Evolutionary conservation across 257 asterid genomes (phyloP), one percentile per base, ranked within the genome.

Genomic region (Agastache rugosa): DNA sequence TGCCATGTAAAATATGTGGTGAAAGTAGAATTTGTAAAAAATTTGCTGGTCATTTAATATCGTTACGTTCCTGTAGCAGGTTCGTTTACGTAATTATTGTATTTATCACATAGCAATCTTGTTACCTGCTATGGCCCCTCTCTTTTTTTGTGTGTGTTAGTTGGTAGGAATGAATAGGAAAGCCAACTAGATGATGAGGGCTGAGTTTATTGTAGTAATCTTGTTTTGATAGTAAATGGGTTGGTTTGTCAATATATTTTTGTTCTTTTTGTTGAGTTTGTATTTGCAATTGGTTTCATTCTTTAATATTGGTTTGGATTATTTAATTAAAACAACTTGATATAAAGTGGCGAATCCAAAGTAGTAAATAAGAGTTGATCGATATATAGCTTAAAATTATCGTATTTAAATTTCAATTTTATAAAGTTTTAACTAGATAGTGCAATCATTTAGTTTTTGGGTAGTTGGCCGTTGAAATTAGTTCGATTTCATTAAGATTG

Each of bases 1-100:
- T 64, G 61, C 83, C 70, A 39, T 66, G 59, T 35, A 80, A 41
- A 31, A 64, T 53, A 35, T 77, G 74, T 77, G 75, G 63, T 69
- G 66, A 68, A 60, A n/a, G 68, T 74, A 16, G 72, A 25, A 64
- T 17, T 42, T 74, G 63, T 82, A 42, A 19, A 37, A 62, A 65
- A 6, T 2, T 17, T 20, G 51, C 22, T 71, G 44, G 71, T 74
- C 0, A 39, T 39, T 39, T 39, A 3, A 10, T 39, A 39, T 2
- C 44, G 44, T 39, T 39, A 39, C 44, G 44, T 39, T 39, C 44
- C 44, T 39, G 44, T 39, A 39, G 44, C 1, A 39, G 44, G 44
- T 8, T 39, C 44, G 44, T 39, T 39, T 39, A n/a, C 44, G 44
- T 10, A 12, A 15, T 29, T 47, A 48, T 45, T 65, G 70, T 58